Evolutionary conservation across 768 basidiomycete species (phyloP).

Genomic region (Lactarius evosmus): DNA sequence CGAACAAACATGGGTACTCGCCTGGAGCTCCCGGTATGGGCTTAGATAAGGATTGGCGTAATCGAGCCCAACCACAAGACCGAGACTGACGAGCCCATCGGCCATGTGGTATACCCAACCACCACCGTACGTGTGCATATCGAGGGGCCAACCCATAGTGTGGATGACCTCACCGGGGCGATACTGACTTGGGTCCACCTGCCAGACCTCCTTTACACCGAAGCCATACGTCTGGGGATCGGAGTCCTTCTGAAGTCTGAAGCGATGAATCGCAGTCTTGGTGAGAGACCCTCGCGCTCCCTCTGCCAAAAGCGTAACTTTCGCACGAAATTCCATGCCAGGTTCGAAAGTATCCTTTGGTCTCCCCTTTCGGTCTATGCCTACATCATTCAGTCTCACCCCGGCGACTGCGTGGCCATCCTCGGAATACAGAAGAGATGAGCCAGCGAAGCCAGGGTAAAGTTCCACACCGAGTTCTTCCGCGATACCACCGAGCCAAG

Average conservation of each 20-base stretch:
- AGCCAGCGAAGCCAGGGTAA: constrained; percentile 96
- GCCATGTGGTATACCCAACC: constrained; percentile 97
- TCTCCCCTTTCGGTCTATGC: constrained; percentile 69
- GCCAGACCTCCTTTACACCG: constrained; percentile 97
- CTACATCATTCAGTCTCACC: constrained; percentile 91
- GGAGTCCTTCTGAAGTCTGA: constrained; percentile 60
- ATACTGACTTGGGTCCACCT: constrained; percentile 62
- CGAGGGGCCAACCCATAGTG: constrained; percentile 91
- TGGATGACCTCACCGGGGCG: constrained; percentile 84
- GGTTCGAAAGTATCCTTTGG: constrained; percentile 91
- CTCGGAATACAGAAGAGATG: constrained; percentile 68
- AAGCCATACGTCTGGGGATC: constrained; percentile 96
- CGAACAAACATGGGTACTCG: constrained; percentile 34
- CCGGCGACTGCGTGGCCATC: constrained; percentile 65
- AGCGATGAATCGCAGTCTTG: constrained; percentile 72
- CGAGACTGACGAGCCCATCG: constrained; percentile 83
- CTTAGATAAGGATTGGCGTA: constrained; percentile 91
- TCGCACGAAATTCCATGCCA: constrained; percentile 93
- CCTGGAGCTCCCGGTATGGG: constrained; percentile 93
- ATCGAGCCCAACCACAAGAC: constrained; percentile 90
- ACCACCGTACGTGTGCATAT: constrained; percentile 80
- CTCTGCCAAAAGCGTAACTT: constrained; percentile 89
- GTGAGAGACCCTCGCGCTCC: constrained; percentile 92
- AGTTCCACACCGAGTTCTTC: constrained; percentile 90
- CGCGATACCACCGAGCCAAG: constrained; percentile 86